Percentiles rank a stretch among this genome's conserved stretches.
These are phyloP conservation scores for Blastobotrys terrestris DNA, from an alignment of 805 yeast species.

Conservation along the genomic window DNA sequence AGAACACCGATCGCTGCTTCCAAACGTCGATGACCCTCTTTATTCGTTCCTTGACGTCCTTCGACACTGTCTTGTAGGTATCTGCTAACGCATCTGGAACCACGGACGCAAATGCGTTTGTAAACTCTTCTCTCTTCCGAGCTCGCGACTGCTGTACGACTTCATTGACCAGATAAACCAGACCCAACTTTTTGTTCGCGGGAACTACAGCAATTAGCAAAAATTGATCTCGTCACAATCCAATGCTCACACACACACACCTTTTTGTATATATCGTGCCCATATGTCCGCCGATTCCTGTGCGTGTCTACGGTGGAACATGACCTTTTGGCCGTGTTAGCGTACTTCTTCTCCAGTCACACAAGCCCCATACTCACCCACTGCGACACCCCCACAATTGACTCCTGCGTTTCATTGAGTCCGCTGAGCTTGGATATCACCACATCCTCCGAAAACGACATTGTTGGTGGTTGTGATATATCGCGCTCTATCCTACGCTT, in stretches of 20 bases:
- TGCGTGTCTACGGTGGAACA: constrained; percentile 61
- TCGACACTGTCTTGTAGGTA: constrained; percentile 34
- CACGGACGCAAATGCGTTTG: constrained; percentile 49
- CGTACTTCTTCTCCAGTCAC: too few relatives aligned
- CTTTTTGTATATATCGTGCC: constrained; percentile 35
- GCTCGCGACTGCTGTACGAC: constrained; percentile 73
- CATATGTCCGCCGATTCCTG: constrained; percentile 47
- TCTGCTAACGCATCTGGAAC: constrained; percentile 33
- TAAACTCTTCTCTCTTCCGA: constrained; percentile 51
- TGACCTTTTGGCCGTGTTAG: constrained; percentile 18
- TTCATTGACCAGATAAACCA: constrained; percentile 72
- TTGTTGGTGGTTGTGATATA: constrained; percentile 12
- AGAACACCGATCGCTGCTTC: constrained; percentile 54
- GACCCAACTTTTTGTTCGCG: constrained; percentile 43
- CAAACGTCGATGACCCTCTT: constrained; percentile 59
- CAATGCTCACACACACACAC: background rate
- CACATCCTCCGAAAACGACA: constrained; percentile 49
- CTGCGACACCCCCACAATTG: constrained; percentile 68
- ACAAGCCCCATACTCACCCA: constrained; percentile 42
- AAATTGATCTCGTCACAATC: background rate
- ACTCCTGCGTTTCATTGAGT: constrained; percentile 52
- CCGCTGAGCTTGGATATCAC: constrained; percentile 41
- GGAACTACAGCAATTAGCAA: constrained; percentile 25
- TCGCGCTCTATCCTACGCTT: too few relatives aligned
- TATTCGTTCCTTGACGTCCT: constrained; percentile 45